Base-by-base conservation (phyloP, 129 eudicot species). In the Helianthus tuberosus region DNA sequence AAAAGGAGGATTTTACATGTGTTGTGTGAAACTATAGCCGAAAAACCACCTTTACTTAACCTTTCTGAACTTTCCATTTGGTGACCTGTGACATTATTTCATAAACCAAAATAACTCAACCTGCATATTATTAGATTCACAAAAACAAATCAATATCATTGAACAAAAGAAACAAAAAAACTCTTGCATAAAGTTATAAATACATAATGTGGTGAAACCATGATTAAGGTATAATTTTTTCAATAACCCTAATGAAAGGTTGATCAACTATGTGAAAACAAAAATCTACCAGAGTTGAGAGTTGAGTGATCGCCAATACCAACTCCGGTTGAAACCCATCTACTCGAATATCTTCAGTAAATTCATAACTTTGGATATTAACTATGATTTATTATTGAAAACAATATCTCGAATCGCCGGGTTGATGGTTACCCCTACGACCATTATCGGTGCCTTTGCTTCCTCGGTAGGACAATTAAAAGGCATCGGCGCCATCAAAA, bases 31-130 rank as follows among this genome's bases (percentile, higher is more conserved):
- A 94, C 71, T 94, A 97, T 61, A 94, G 86, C 79, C 99, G 88
- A 75, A 94, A 94, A 44, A 94, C 99, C 43, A 88, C 99, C 85
- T 94, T 94, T 35, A 94, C 93, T 91, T 94, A 90, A 20, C 89
- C 87, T 87, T 87, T 94, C 88, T 94, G 97, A 70, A 85, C 84
- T 82, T 94, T 94, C 96, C 97, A 94, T 88, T 88, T 90, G n/a
- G 93, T 77, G 75, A 72, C 72, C 83, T 93, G 88, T 63, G 99
- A 94, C 99, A 94, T 94, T 79, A 46, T 75, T 76, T 71, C 71
- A 57, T 43, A 72, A 62, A 55, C 72, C 76, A 63, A 63, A 17
- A 52, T 67, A 80, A 61, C 82, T 71, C 79, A 71, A 14, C 69
- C 86, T 52, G 76, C 66, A 64, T 23, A 72, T 39, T 52, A 58